phyloP scores from a whole-genome alignment of 2,329 filamentous ascomycete species.

The Corniculantispora saksenae region DNA sequence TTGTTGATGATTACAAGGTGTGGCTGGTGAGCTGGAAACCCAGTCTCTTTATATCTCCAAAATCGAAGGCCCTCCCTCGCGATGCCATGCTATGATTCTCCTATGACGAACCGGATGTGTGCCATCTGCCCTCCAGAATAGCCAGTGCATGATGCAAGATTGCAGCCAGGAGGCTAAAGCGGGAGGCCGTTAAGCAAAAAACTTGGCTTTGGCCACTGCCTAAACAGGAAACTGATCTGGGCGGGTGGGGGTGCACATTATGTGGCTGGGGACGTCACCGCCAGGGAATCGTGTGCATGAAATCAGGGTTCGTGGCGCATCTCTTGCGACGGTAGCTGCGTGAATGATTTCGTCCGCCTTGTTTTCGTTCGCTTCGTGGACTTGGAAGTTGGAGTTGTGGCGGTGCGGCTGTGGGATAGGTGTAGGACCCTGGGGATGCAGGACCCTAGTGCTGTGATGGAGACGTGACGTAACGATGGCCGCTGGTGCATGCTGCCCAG shows the following conservation, averaged over 20 bases:
- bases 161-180: neutral
- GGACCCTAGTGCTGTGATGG: neutral
- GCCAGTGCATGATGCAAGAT: slow-evolving; percentile 6
- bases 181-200: slow-evolving; percentile 2
- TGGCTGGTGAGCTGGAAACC: neutral
- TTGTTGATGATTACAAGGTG: neutral
- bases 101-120: slow-evolving; percentile 4
- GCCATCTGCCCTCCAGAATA: neutral
- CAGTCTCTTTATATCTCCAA: neutral
- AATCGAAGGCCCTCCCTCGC: neutral
- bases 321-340: neutral
- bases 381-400: neutral
- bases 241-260: neutral
- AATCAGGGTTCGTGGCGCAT: slow-evolving; percentile 18
- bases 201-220: slow-evolving; percentile 13
- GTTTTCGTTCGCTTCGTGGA: neutral
- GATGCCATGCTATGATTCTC: slow-evolving; percentile 4
- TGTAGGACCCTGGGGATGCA: neutral
- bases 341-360: neutral
- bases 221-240: slow-evolving; percentile 16
- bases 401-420: neutral
- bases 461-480: slow-evolving; percentile 5
- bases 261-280: slow-evolving; percentile 20
- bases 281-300: neutral
- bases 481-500: neutral